Conservation (phyloP, 129 eudicot genomes). For the Arctium lappa region DNA sequence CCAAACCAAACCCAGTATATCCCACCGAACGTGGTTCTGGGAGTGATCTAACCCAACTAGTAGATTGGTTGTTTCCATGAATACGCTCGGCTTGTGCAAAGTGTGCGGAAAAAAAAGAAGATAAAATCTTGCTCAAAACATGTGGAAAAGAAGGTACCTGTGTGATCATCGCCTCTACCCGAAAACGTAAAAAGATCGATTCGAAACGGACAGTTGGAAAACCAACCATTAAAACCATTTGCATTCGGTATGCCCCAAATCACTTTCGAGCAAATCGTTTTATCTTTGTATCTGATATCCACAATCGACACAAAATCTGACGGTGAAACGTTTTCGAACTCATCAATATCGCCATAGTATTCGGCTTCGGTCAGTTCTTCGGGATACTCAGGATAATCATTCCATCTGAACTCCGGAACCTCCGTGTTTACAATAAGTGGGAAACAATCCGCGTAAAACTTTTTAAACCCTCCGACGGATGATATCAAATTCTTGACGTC, state of each 20-base stretch:
- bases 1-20: no score
- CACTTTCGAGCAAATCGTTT: slow-evolving; percentile 67
- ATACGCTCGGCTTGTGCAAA: not conserved
- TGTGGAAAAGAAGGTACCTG: slow-evolving; percentile 1
- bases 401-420: slow-evolving; percentile 54
- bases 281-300: slow-evolving; percentile 66
- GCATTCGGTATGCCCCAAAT: slow-evolving; percentile 85
- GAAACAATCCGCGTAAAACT: slow-evolving; percentile 85
- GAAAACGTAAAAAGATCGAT: slow-evolving; percentile 59
- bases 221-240: slow-evolving; percentile 73
- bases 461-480: slow-evolving; percentile 80
- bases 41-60: not conserved
- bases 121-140: not conserved
- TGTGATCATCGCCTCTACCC: slow-evolving; percentile 35
- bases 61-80: not conserved
- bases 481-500: slow-evolving; percentile 55
- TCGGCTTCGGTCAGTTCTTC: slow-evolving; percentile 93
- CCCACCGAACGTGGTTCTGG: not conserved
- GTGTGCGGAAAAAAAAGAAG: not conserved
- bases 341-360: slow-evolving; percentile 80
- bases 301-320: slow-evolving; percentile 82
- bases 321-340: slow-evolving; percentile 53
- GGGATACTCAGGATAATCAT: slow-evolving; percentile 53
- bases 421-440: slow-evolving; percentile 91
- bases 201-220: slow-evolving; percentile 79